Base-by-base conservation (phyloP, 352 stramenopile genomes). In the Elongisporangium prolatum region DNA sequence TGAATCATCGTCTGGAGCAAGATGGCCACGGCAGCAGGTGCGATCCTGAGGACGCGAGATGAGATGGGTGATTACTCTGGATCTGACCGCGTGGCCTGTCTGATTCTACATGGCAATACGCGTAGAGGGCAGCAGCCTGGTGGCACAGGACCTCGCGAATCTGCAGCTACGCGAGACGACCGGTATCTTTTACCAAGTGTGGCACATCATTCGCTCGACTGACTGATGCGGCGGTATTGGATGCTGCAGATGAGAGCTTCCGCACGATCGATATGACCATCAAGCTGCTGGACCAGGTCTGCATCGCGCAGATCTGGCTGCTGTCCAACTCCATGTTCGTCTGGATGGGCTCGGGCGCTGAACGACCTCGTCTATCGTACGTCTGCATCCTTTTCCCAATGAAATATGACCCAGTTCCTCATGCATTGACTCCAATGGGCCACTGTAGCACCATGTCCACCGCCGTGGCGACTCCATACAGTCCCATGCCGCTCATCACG, bases 401-500 rank as follows among this genome's bases (percentile, higher is more conserved):
- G 7, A 37, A 0, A 55, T 0, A 10, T 11, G 9, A 21, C 13
- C 0, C 28, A 49, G 4, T 22, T 21, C 2, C 10, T 44, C 13
- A 14, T 34, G 49, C 14, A 16, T 24, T 59, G 14, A 57, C 22
- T 38, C 17, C 3, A n/a, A 22, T 13, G 40, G 1, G 3, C 14
- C 3, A 13, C 40, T 56, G 6, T 59, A 91, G 82, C 44, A 88
- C 84, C 18, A 65, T 93, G 64, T 91, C 84, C 40, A 93, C 82
- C 11, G 84, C 84, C 2, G 86, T 92, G 44, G 72, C 74, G 50
- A 93, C 84, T 21, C 72, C 72, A 18, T 93, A 91, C 68, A 88
- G 80, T 56, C 78, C 81, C 22, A 91, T 93, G 77, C 84, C 84
- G 18, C 66, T 91, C 24, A 80, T 88, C 54, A 90, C 78, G 55